These are phyloP conservation scores for Cercis canadensis DNA, from an alignment of 306 rosid genomes.

Conservation along the genomic window DNA sequence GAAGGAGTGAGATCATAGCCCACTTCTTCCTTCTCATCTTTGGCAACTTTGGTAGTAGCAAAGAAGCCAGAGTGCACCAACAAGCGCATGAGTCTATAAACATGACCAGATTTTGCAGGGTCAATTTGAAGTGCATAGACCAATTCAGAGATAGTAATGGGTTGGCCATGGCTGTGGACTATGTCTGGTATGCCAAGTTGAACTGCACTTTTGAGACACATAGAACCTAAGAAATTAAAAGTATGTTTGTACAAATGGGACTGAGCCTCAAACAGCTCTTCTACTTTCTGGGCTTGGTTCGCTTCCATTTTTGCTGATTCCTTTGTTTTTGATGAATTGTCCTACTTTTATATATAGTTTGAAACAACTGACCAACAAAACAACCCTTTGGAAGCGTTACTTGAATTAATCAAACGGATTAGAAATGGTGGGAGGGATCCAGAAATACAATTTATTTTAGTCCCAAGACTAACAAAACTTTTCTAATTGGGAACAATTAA, in stretches of 20 bases:
- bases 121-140: conserved; percentile 36
- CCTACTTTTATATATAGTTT: no score
- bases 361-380: no score
- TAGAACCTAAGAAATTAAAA: conserved; percentile 30
- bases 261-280: conserved; percentile 37
- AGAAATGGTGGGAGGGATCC: no score
- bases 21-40: conserved; percentile 27
- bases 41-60: neutral
- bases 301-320: neutral
- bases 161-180: conserved; percentile 31
- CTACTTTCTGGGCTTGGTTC: neutral
- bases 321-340: neutral
- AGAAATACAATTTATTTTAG: no score
- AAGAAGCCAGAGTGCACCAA: conserved; percentile 40
- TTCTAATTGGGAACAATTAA: no score
- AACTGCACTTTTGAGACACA: conserved; percentile 40
- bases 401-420: no score
- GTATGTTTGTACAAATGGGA: conserved; percentile 43
- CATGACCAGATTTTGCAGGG: neutral
- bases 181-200: conserved; percentile 28
- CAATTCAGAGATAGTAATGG: conserved; percentile 42
- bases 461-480: no score
- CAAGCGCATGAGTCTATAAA: conserved; percentile 36
- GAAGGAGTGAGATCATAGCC: conserved; percentile 40
- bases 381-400: no score